Percentiles rank a stretch among this genome's conserved stretches.
Evolutionary conservation across 192 early-diverging fungal species (phyloP).

Genomic region (Backusella liffmaniae): DNA sequence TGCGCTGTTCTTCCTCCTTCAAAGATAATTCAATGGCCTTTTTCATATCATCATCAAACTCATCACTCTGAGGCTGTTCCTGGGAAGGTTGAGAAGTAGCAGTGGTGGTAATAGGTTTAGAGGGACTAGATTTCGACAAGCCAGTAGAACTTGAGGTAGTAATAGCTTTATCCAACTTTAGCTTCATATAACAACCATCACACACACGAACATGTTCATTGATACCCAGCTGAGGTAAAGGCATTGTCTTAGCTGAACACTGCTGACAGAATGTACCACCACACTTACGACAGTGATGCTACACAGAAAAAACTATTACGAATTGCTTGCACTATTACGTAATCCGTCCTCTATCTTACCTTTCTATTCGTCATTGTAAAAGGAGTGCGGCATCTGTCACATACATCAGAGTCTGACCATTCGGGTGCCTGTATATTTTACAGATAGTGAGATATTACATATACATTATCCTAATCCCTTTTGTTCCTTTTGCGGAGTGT

Average conservation of each 20-base stretch:
- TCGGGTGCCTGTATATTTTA: constrained; percentile 73
- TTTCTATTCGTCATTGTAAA: constrained; percentile 97
- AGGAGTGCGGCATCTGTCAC: constrained; percentile 87
- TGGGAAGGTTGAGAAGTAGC: constrained; percentile 15
- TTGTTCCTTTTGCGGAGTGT: not conserved
- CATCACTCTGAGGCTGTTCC: constrained; percentile 31
- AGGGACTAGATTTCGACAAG: not conserved
- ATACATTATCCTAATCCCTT: not conserved
- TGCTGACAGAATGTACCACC: constrained; percentile 90
- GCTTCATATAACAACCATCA: constrained; percentile 85
- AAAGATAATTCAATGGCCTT: constrained; percentile 92
- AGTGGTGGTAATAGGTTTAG: constrained; percentile 1
- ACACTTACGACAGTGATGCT: constrained; percentile 97
- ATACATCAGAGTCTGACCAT: constrained; percentile 94
- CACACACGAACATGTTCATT: constrained; percentile 93
- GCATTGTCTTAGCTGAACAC: constrained; percentile 86
- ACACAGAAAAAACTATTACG: not conserved
- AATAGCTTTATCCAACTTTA: constrained; percentile 30
- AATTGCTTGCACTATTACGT: not conserved
- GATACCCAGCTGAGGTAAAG: constrained; percentile 86
- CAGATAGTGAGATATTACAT: not conserved
- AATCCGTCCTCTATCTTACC: constrained; percentile 19
- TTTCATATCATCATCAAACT: constrained; percentile 89
- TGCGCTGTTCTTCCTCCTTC: constrained; percentile 65
- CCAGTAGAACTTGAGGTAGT: not conserved